Evolutionary conservation across 2,329 filamentous ascomycete genomes (phyloP).

Genomic region (Colletotrichum nymphaeae): DNA sequence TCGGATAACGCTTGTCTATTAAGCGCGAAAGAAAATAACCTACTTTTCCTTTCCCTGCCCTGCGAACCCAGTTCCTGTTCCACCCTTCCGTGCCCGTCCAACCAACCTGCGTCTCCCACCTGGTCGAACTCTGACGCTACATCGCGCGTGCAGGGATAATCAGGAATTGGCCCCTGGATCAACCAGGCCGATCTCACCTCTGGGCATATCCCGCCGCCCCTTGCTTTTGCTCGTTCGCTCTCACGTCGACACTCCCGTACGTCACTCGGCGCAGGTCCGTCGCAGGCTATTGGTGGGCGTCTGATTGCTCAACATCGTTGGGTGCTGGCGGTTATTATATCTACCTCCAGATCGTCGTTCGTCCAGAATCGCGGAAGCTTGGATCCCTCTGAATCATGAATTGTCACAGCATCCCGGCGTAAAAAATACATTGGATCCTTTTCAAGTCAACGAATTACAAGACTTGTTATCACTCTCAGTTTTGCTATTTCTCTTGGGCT

Average conservation of each 20-base stretch:
- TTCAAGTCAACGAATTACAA: not conserved
- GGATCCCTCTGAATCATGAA: conserved; percentile 16
- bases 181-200: conserved; percentile 29
- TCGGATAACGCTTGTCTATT: not conserved
- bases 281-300: conserved; percentile 25
- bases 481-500: not conserved
- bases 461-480: not conserved
- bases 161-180: conserved; percentile 35
- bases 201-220: conserved; percentile 14
- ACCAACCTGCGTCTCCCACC: conserved; percentile 27
- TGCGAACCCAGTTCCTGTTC: conserved; percentile 30
- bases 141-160: conserved; percentile 33
- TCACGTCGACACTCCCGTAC: conserved; percentile 23
- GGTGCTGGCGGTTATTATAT: conserved; percentile 22
- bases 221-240: conserved; percentile 20
- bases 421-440: not conserved
- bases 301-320: conserved; percentile 4
- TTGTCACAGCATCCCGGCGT: conserved; percentile 12
- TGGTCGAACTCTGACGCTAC: conserved; percentile 32
- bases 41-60: conserved; percentile 15
- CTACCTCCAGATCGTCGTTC: conserved; percentile 9
- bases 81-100: conserved; percentile 5
- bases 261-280: conserved; percentile 31
- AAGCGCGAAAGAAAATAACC: conserved; percentile 12
- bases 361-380: conserved; percentile 9